Evolutionary conservation across 768 basidiomycete genomes (phyloP).

Genomic region (Strobilomyces confusus): DNA sequence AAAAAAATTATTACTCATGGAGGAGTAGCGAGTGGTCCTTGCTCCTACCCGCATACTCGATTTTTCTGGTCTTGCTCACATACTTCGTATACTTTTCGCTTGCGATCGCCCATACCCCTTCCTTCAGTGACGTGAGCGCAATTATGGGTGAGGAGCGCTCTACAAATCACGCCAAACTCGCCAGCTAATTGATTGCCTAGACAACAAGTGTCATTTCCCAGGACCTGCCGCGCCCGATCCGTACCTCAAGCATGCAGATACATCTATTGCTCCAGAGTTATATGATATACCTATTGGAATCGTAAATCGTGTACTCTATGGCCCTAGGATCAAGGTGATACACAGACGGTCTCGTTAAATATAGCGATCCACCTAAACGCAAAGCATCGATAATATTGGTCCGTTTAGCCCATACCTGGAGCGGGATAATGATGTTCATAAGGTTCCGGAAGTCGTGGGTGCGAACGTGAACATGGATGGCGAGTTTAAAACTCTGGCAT

Average conservation of each 20-base stretch:
- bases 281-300: slow-evolving; percentile 83
- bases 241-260: slow-evolving; percentile 47
- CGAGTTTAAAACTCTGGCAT: background rate
- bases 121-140: slow-evolving; percentile 62
- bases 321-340: slow-evolving; percentile 20
- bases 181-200: slow-evolving; percentile 35
- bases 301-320: slow-evolving; percentile 72
- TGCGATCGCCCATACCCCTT: slow-evolving; percentile 66
- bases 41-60: slow-evolving; percentile 73
- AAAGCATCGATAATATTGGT: slow-evolving; percentile 7
- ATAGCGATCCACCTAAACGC: slow-evolving; percentile 9
- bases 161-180: slow-evolving; percentile 6
- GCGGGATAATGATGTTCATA: slow-evolving; percentile 14
- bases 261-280: slow-evolving; percentile 53
- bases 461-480: background rate
- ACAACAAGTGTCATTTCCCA: slow-evolving; percentile 54
- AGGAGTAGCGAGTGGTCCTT: slow-evolving; percentile 78
- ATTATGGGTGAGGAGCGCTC: slow-evolving; percentile 52
- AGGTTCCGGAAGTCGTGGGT: slow-evolving; percentile 11
- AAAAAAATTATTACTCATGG: background rate
- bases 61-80: slow-evolving; percentile 66
- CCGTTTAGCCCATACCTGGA: background rate
- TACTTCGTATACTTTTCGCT: slow-evolving; percentile 76
- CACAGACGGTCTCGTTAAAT: slow-evolving; percentile 16
- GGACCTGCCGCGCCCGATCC: slow-evolving; percentile 31